Conservation (phyloP, 257 asterid species). For the Henckelia pumila region DNA sequence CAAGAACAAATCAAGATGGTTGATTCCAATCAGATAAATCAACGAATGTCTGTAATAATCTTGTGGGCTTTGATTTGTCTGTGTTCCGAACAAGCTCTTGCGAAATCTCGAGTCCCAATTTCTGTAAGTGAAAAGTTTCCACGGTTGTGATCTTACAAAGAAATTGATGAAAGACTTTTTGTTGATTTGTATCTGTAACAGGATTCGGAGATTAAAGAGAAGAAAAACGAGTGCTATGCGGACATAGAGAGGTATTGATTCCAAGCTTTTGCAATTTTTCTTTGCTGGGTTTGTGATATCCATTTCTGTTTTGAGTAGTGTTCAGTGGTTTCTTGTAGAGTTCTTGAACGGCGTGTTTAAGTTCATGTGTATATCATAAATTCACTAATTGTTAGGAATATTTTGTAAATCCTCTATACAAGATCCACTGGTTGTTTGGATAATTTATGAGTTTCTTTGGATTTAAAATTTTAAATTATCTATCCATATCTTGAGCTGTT, state of each 20-base stretch:
- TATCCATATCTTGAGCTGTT: constrained; percentile 23
- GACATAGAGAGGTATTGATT: constrained; percentile 78
- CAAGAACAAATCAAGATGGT: constrained; percentile 24
- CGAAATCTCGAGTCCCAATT: constrained; percentile 72
- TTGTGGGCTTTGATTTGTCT: constrained; percentile 32
- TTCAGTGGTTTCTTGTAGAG: not conserved
- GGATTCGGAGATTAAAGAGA: constrained; percentile 68
- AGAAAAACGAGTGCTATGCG: constrained; percentile 71
- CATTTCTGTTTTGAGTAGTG: not conserved
- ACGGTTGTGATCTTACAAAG: not conserved
- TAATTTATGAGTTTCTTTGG: not conserved
- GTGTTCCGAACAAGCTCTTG: constrained; percentile 38
- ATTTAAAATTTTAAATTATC: not conserved
- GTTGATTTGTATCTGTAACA: constrained; percentile 23
- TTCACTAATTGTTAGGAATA: not conserved
- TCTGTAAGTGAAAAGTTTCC: constrained; percentile 44
- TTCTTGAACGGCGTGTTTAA: not conserved
- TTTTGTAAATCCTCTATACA: not conserved
- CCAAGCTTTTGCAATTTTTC: not conserved
- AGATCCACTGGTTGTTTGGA: not conserved
- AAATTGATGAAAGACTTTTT: not conserved
- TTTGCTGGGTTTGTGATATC: constrained; percentile 12
- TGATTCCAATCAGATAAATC: constrained; percentile 4
- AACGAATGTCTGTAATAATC: not conserved
- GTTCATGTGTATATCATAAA: no score